Conservation (phyloP, 108 stramenopile species). For the Schizochytrium sp. region DNA sequence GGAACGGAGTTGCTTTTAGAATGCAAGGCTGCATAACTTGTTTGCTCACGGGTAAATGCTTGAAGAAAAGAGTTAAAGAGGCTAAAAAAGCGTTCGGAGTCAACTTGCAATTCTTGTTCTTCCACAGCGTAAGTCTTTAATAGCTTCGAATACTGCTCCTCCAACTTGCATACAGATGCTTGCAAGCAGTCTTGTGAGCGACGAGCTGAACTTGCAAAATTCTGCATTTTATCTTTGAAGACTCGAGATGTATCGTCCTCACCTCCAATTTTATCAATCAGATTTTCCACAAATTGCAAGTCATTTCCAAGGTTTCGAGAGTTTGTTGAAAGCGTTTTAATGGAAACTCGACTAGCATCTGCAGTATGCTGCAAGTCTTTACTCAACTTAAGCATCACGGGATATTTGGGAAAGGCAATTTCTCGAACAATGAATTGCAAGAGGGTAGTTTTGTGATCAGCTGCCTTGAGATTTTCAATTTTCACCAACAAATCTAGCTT, state of each 20-base stretch:
- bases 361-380: conserved; percentile 17
- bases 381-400: background rate
- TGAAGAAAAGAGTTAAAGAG: conserved; percentile 11
- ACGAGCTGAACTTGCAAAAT: background rate
- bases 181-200: background rate
- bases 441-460: conserved; percentile 25
- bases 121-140: conserved; percentile 19
- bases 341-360: background rate
- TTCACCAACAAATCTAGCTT: conserved; percentile 67
- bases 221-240: background rate
- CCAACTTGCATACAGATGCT: background rate
- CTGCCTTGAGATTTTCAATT: conserved; percentile 63
- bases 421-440: conserved; percentile 57
- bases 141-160: background rate
- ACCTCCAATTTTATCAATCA: background rate
- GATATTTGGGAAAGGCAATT: background rate
- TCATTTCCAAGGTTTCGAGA: background rate
- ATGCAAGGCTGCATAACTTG: background rate
- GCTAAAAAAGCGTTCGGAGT: conserved; percentile 47
- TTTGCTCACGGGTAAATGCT: conserved; percentile 17
- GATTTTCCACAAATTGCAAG: background rate
- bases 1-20: too few species aligned
- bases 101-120: conserved; percentile 13
- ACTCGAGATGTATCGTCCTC: background rate
- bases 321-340: background rate